Evolutionary conservation across 495 filamentous ascomycete species (phyloP), one percentile per base, ranked within the genome.

Genomic region (Penicillium riverlandense): DNA sequence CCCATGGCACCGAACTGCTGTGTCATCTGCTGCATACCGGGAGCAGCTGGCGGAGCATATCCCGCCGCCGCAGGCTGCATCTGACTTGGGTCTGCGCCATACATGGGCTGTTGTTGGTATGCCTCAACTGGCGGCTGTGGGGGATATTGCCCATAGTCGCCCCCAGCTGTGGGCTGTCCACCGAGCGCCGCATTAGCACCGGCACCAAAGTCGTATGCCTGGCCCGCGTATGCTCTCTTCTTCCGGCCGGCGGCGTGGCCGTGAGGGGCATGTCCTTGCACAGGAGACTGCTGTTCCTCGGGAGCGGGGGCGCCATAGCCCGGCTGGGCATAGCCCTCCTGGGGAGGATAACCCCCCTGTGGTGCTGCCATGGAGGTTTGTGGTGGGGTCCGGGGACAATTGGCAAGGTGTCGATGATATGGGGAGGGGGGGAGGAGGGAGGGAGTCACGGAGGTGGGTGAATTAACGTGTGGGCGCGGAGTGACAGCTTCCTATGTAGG

Each of bases 171-270:
- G 37, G 59, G 61, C 57, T 84, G 80, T 38, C 74, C 77, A 48
- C 76, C 78, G 35, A 81, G 59, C 11, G 70, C 85, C 41, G 87
- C 82, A 79, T 98, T 98, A 55, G 85, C 86, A 52, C 92, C 92
- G 29, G 78, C 78, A 29, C 85, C 90, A 57, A 97, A 90, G 9
- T 96, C 94, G 62, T 91, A 98, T 6, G 90, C 91, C 61, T 90
- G 84, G 22, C 87, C 88, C 16, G 94, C 92, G 71, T 98, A 98
- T 35, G 84, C 80, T 64, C 89, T 76, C 75, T 95, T 95, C 76
- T 90, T 96, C 64, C 83, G 76, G 71, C 71, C 80, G 74, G 53
- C 79, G 64, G 47, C 75, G 8, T 58, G 51, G 35, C 45, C 60
- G 28, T 57, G 58, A 33, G 61, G 42, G 43, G 58, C 45, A 11